These are phyloP conservation scores for Thalassiosira profunda DNA, from an alignment of 108 stramenopile species.

Conservation along the genomic window DNA sequence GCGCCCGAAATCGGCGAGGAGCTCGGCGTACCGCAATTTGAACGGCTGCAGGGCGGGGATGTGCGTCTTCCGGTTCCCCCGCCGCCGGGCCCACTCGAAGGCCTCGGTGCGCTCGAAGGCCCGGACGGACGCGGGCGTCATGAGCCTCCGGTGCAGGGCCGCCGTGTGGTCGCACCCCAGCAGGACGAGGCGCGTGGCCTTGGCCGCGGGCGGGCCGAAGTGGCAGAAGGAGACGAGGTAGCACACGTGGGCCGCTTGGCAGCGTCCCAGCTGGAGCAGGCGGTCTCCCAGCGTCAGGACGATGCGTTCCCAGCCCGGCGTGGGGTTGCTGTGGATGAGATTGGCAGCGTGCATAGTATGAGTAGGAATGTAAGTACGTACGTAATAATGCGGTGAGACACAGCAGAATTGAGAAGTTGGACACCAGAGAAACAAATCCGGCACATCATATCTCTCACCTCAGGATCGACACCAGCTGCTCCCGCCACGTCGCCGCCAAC, in stretches of 20 bases:
- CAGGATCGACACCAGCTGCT: slow-evolving; percentile 74
- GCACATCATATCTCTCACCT: slow-evolving; percentile 32
- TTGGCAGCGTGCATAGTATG: not conserved
- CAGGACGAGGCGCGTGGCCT: slow-evolving; percentile 56
- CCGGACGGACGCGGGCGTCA: slow-evolving; percentile 59
- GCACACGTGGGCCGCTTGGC: slow-evolving; percentile 83
- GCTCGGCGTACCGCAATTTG: slow-evolving; percentile 79
- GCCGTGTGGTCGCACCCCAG: slow-evolving; percentile 72
- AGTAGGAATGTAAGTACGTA: not conserved
- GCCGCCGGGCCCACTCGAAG: slow-evolving; percentile 91
- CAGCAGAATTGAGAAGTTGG: not conserved
- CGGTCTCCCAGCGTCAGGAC: slow-evolving; percentile 82
- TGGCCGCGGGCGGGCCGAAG: slow-evolving; percentile 47
- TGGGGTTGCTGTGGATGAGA: slow-evolving; percentile 61
- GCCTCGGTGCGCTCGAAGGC: slow-evolving; percentile 86
- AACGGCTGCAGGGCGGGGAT: slow-evolving; percentile 75
- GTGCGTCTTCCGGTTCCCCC: slow-evolving; percentile 73
- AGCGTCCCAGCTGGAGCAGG: slow-evolving; percentile 60
- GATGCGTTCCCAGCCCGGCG: slow-evolving; percentile 73
- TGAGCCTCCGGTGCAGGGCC: slow-evolving; percentile 40
- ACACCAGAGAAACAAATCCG: slow-evolving; percentile 8
- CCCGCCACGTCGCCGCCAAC: slow-evolving; percentile 60
- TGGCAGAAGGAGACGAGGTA: slow-evolving; percentile 83
- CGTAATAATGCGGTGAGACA: not conserved
- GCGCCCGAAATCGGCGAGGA: slow-evolving; percentile 72